A percentile compares a stretch with the other conserved stretches of the same genome.
Conservation (phyloP, 805 yeast genomes). For the Cyberlindnera galapagoensis region DNA sequence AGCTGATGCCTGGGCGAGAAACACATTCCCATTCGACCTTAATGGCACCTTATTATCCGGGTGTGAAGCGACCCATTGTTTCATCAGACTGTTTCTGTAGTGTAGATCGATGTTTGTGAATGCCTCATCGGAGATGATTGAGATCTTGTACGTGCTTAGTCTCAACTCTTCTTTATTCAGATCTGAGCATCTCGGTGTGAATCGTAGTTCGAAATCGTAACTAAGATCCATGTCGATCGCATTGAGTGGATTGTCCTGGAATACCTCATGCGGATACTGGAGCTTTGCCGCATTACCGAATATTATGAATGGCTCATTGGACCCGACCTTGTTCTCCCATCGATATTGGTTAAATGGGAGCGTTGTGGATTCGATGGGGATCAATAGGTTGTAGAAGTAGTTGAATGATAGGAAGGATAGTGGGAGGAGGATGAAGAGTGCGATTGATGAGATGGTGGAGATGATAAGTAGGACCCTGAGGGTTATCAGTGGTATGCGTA, state of each 20-base stretch:
- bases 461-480: constrained; percentile 16
- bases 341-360: constrained; percentile 17
- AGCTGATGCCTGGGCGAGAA: too few relatives aligned
- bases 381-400: constrained; percentile 19
- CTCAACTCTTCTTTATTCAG: not conserved
- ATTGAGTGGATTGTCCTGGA: constrained; percentile 3
- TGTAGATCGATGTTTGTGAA: too few relatives aligned
- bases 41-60: too few relatives aligned
- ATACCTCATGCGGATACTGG: not conserved
- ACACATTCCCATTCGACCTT: too few relatives aligned
- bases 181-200: constrained; percentile 1
- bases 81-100: too few relatives aligned
- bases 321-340: constrained; percentile 17
- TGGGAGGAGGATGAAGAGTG: constrained; percentile 16
- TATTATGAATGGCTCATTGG: constrained; percentile 17
- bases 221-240: constrained; percentile 9
- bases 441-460: constrained; percentile 9
- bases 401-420: constrained; percentile 20
- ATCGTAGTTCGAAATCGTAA: constrained; percentile 18
- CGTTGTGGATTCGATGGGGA: constrained; percentile 18
- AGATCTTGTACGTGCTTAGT: constrained; percentile 1
- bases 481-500: constrained; percentile 21
- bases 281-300: constrained; percentile 9
- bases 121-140: too few relatives aligned
- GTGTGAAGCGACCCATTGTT: too few relatives aligned